phyloP scores from a whole-genome alignment of 225 moss, liverwort and hornwort species.

The Polytrichum commune region DNA sequence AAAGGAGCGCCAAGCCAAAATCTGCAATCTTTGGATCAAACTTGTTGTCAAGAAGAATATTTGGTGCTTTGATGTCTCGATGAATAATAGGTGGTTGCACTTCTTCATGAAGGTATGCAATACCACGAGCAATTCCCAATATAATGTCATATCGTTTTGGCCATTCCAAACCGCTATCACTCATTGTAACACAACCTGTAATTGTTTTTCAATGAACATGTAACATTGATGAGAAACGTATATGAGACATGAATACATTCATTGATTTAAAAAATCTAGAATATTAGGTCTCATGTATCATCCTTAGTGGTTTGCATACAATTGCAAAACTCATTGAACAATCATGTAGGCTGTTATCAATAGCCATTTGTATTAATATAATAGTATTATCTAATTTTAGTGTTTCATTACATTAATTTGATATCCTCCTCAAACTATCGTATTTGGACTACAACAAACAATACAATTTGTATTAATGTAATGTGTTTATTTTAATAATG shows the following conservation, averaged over 20 bases:
- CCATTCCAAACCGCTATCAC: slow-evolving; percentile 35
- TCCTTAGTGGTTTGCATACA: no score
- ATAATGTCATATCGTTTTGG: slow-evolving; percentile 56
- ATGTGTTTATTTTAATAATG: no score
- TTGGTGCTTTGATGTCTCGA: slow-evolving; percentile 63
- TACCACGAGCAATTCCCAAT: slow-evolving; percentile 51
- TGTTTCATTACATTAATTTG: no score
- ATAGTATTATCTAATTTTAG: no score
- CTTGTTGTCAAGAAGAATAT: slow-evolving; percentile 54
- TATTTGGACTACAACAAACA: no score
- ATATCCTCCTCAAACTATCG: no score
- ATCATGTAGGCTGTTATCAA: background rate
- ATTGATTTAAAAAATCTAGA: no score
- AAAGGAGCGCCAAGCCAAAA: slow-evolving; percentile 50
- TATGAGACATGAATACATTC: no score
- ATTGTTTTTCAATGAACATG: background rate
- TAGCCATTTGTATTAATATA: background rate
- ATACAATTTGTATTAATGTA: no score
- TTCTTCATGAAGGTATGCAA: slow-evolving; percentile 65
- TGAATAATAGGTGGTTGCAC: slow-evolving; percentile 64
- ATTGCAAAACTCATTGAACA: background rate
- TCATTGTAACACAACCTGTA: background rate
- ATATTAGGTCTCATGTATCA: no score
- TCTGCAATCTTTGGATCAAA: slow-evolving; percentile 64
- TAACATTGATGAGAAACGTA: background rate